A percentile compares a stretch with the other conserved stretches of the same genome.
Conservation (phyloP, 306 rosid genomes). For the Vicia villosa region DNA sequence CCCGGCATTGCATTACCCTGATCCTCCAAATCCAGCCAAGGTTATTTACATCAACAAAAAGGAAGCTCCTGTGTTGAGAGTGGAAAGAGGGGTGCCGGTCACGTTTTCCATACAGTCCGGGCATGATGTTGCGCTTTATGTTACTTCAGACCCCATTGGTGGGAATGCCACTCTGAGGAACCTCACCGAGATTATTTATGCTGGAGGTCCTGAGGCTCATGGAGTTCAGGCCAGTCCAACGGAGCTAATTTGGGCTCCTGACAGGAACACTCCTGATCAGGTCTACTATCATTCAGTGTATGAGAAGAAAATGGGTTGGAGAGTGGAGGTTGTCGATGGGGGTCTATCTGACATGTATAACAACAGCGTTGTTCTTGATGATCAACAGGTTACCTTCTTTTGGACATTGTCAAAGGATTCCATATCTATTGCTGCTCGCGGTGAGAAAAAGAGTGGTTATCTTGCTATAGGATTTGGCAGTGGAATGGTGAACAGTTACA, state of each 20-base stretch:
- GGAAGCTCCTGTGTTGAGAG: slow-evolving; percentile 85
- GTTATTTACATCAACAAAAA: slow-evolving; percentile 86
- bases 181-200: slow-evolving; percentile 71
- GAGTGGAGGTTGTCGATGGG: slow-evolving; percentile 89
- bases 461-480: slow-evolving; percentile 87
- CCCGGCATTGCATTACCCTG: slow-evolving; percentile 67
- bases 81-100: slow-evolving; percentile 89
- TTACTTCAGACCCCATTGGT: slow-evolving; percentile 84
- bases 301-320: slow-evolving; percentile 91
- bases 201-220: slow-evolving; percentile 77
- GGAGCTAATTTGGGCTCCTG: slow-evolving; percentile 76
- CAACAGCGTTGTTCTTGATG: slow-evolving; percentile 86
- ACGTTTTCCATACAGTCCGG: slow-evolving; percentile 87
- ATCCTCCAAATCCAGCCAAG: slow-evolving; percentile 82
- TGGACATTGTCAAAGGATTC: slow-evolving; percentile 78
- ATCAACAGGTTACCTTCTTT: slow-evolving; percentile 89
- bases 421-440: slow-evolving; percentile 81
- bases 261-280: slow-evolving; percentile 79
- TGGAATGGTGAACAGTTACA: slow-evolving; percentile 74
- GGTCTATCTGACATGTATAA: slow-evolving; percentile 93
- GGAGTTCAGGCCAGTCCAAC: slow-evolving; percentile 90
- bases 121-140: slow-evolving; percentile 76
- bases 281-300: slow-evolving; percentile 76
- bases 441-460: slow-evolving; percentile 93
- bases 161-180: slow-evolving; percentile 88